These are phyloP conservation scores for Spinacia oleracea DNA, from an alignment of 179 eudicot species.

Conservation along the genomic window DNA sequence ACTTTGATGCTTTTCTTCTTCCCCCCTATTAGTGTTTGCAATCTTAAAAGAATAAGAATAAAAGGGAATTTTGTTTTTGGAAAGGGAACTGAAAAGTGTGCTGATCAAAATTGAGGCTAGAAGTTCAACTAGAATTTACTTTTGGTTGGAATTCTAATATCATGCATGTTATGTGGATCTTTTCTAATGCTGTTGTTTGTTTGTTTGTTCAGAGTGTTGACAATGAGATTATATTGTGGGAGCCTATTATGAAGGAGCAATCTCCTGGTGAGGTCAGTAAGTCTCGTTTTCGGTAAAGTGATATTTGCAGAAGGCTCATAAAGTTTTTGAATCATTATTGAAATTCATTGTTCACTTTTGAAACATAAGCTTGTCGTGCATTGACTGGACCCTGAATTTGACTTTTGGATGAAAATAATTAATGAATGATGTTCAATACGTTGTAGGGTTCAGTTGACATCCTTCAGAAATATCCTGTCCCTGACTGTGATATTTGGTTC, in stretches of 20 bases:
- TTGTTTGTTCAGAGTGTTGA: slow-evolving; percentile 78
- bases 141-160: slow-evolving; percentile 5
- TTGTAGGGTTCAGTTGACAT: slow-evolving; percentile 87
- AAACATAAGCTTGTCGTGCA: not conserved
- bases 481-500: slow-evolving; percentile 98
- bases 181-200: slow-evolving; percentile 11
- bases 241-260: slow-evolving; percentile 92
- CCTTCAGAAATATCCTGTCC: slow-evolving; percentile 91
- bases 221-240: slow-evolving; percentile 95
- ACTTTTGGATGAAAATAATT: not conserved
- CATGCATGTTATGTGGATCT: not conserved
- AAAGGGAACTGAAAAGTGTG: not conserved
- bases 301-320: not conserved
- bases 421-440: slow-evolving; percentile 5
- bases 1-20: not conserved
- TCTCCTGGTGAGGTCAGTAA: slow-evolving; percentile 96
- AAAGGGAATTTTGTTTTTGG: no score
- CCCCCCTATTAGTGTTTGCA: not conserved
- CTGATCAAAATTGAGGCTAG: not conserved
- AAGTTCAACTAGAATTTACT: not conserved
- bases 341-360: not conserved
- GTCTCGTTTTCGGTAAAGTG: not conserved
- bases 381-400: no score
- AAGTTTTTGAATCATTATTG: not conserved
- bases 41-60: not conserved